Evolutionary conservation across 768 basidiomycete genomes (phyloP).

Genomic region (Rhizopogon sp.): DNA sequence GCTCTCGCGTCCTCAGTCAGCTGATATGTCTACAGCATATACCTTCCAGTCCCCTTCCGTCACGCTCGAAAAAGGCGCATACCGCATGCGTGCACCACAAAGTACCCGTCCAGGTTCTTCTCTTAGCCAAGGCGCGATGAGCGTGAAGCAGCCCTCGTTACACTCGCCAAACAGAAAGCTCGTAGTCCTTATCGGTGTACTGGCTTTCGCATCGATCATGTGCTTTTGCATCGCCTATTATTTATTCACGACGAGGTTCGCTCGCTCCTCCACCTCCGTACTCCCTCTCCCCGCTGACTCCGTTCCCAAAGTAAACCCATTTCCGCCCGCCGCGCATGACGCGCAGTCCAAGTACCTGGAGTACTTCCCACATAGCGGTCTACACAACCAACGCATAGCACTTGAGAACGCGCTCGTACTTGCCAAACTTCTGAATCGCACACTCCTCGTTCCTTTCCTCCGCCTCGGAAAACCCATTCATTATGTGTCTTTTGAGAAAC

Average conservation of each 20-base stretch:
- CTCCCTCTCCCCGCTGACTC: slow-evolving; percentile 26
- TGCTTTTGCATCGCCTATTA: slow-evolving; percentile 62
- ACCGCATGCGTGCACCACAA: slow-evolving; percentile 53
- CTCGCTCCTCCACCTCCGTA: slow-evolving; percentile 9
- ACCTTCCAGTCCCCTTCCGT: slow-evolving; percentile 54
- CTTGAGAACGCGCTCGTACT: slow-evolving; percentile 82
- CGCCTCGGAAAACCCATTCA: slow-evolving; percentile 63
- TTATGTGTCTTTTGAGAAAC: slow-evolving; percentile 49
- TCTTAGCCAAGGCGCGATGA: slow-evolving; percentile 13
- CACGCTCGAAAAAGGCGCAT: slow-evolving; percentile 58
- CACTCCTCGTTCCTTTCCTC: slow-evolving; percentile 73
- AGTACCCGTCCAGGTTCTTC: slow-evolving; percentile 15
- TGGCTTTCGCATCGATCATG: slow-evolving; percentile 42
- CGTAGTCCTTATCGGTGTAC: slow-evolving; percentile 40
- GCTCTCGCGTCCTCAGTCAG: slow-evolving; percentile 15
- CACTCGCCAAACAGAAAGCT: slow-evolving; percentile 26
- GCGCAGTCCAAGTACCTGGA: slow-evolving; percentile 48
- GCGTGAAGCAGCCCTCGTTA: slow-evolving; percentile 5
- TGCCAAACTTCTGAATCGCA: slow-evolving; percentile 65
- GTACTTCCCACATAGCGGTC: slow-evolving; percentile 80
- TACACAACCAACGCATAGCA: slow-evolving; percentile 84
- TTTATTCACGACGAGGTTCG: slow-evolving; percentile 56
- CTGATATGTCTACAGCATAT: slow-evolving; percentile 10
- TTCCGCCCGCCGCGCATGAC: slow-evolving; percentile 20
- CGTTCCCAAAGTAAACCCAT: slow-evolving; percentile 24